Evolutionary conservation across 495 filamentous ascomycete species (phyloP).

Genomic region (Trichoderma virens): DNA sequence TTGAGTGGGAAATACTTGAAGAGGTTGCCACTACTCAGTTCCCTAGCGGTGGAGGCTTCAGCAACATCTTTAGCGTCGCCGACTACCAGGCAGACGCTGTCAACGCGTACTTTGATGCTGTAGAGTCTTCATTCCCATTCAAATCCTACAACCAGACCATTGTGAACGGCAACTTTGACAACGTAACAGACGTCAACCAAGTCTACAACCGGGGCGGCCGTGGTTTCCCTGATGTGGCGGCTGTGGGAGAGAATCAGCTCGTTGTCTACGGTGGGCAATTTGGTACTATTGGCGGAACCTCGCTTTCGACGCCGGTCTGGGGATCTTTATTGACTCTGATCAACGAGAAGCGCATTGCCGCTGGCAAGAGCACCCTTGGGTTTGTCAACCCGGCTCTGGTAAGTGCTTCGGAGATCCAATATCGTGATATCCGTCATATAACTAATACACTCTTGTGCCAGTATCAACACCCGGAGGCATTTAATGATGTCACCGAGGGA

Average conservation of each 20-base stretch:
- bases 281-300: slow-evolving; percentile 37
- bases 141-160: slow-evolving; percentile 16
- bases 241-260: slow-evolving; percentile 50
- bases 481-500: not conserved
- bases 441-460: not conserved
- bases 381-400: slow-evolving; percentile 43
- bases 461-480: not conserved
- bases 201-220: slow-evolving; percentile 51
- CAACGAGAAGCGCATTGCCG: slow-evolving; percentile 47
- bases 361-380: slow-evolving; percentile 46
- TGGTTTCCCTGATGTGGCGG: slow-evolving; percentile 58
- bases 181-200: slow-evolving; percentile 21
- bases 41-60: slow-evolving; percentile 58
- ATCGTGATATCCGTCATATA: not conserved
- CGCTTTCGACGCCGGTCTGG: slow-evolving; percentile 30
- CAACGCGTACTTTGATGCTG: slow-evolving; percentile 43
- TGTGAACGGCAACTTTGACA: slow-evolving; percentile 20
- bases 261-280: slow-evolving; percentile 22
- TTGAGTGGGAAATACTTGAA: slow-evolving; percentile 25
- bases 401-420: not conserved
- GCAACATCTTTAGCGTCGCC: slow-evolving; percentile 55
- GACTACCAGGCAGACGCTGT: slow-evolving; percentile 50
- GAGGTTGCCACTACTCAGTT: slow-evolving; percentile 39
- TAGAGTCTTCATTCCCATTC: slow-evolving; percentile 20
- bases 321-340: slow-evolving; percentile 45